Evolutionary conservation across 768 basidiomycete species (phyloP).

Genomic region (Tulasnella sp.): DNA sequence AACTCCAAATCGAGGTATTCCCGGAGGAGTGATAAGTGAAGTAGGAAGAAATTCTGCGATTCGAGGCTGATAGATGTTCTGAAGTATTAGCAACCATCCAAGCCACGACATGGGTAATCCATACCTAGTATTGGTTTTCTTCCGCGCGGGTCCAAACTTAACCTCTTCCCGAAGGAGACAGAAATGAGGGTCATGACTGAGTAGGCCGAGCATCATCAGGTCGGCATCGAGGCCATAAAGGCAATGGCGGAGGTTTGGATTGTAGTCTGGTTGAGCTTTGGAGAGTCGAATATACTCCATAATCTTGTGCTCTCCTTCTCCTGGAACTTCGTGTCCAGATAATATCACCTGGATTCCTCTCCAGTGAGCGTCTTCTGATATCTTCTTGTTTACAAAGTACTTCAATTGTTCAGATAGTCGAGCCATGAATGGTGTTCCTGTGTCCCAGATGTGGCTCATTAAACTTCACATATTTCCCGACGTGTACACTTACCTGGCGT

Average conservation of each 20-base stretch:
- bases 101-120: not conserved
- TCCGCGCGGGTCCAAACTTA: constrained; percentile 84
- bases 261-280: constrained; percentile 92
- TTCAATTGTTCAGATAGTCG: constrained; percentile 85
- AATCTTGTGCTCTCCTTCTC: constrained; percentile 99
- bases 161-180: constrained; percentile 97
- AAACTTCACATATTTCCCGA: not conserved
- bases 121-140: constrained; percentile 60
- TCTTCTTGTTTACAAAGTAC: constrained; percentile 98
- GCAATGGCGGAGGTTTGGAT: constrained; percentile 96
- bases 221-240: constrained; percentile 98
- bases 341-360: constrained; percentile 85
- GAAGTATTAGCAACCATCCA: not conserved
- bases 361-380: constrained; percentile 95
- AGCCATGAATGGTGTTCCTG: constrained; percentile 94
- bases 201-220: constrained; percentile 92
- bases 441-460: not conserved
- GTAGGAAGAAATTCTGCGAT: constrained; percentile 85
- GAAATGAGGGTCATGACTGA: constrained; percentile 98
- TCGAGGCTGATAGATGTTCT: constrained; percentile 46
- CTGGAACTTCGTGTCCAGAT: constrained; percentile 96
- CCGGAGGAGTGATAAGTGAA: constrained; percentile 90
- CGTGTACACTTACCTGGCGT: constrained; percentile 69
- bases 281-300: constrained; percentile 97
- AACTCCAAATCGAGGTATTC: constrained; percentile 99